phyloP scores from a whole-genome alignment of 495 filamentous ascomycete genomes.

The Trypethelium eluteriae region DNA sequence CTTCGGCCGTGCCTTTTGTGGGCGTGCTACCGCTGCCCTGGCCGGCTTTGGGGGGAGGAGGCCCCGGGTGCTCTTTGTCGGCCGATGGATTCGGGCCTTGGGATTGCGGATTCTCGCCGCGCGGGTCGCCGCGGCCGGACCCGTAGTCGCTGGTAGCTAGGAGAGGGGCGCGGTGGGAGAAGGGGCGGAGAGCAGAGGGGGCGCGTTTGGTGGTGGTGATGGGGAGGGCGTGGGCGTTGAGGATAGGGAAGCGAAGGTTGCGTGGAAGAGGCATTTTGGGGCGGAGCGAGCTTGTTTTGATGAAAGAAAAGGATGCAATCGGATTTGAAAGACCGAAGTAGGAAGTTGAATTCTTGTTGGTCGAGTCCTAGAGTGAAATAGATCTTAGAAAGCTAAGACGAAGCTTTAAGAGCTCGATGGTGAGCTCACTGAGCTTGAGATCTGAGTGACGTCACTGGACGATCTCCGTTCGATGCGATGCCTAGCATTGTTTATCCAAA shows the following conservation, averaged over 20 bases:
- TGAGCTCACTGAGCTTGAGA: not conserved
- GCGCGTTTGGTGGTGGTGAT: not conserved
- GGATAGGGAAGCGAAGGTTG: conserved; percentile 1
- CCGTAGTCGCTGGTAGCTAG: conserved; percentile 32
- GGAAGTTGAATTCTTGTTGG: not conserved
- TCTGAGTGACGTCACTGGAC: not conserved
- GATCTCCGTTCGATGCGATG: not conserved
- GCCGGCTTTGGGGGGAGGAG: conserved; percentile 29
- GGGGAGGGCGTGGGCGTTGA: conserved; percentile 4
- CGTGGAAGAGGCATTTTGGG: conserved; percentile 2
- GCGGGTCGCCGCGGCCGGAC: conserved; percentile 29
- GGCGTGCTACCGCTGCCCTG: conserved; percentile 16
- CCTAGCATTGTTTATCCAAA: too few species aligned
- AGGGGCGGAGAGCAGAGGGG: conserved; percentile 23
- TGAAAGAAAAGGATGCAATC: not conserved
- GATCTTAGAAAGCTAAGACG: not conserved
- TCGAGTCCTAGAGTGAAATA: not conserved
- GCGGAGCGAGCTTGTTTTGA: not conserved
- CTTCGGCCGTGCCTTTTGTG: conserved; percentile 12
- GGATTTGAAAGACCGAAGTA: not conserved
- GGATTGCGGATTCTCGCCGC: conserved; percentile 28
- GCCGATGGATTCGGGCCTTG: conserved; percentile 28
- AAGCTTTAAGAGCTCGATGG: not conserved
- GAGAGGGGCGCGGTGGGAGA: conserved; percentile 18
- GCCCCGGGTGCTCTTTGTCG: conserved; percentile 34